These are phyloP conservation scores for Meyerozyma sp. DNA, from an alignment of 1,139 yeast genomes.

Conservation along the genomic window DNA sequence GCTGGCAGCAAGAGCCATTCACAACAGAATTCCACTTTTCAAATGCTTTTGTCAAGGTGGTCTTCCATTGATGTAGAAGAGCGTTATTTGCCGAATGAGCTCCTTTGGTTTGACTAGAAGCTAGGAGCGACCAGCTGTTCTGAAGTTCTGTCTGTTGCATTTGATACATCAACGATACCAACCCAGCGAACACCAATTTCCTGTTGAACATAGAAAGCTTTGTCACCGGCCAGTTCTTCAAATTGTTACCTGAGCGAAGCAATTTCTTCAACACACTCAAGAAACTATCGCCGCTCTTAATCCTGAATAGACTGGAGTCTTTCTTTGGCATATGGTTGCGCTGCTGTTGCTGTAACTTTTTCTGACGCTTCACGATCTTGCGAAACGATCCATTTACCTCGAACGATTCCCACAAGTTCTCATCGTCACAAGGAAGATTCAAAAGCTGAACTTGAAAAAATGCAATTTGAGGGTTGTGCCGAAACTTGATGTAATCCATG, in stretches of 20 bases:
- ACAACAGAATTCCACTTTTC: constrained; percentile 18
- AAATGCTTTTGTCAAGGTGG: constrained; percentile 15
- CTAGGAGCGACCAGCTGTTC: constrained; percentile 7
- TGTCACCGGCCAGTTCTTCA: background rate
- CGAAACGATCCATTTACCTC: constrained; percentile 37
- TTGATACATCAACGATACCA: constrained; percentile 11
- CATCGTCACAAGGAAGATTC: constrained; percentile 72
- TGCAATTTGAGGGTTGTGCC: constrained; percentile 64
- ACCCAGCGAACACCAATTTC: constrained; percentile 9
- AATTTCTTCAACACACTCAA: constrained; percentile 30
- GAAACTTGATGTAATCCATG: constrained; percentile 73
- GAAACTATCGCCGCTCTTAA: constrained; percentile 27
- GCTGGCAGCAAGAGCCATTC: constrained; percentile 8
- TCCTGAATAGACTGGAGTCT: constrained; percentile 8
- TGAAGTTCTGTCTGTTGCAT: constrained; percentile 13
- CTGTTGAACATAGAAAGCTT: constrained; percentile 7
- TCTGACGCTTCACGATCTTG: constrained; percentile 35
- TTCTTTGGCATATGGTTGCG: constrained; percentile 6
- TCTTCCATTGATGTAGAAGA: constrained; percentile 12
- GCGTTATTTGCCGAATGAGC: constrained; percentile 2
- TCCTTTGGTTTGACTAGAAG: constrained; percentile 2
- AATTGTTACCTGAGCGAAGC: constrained; percentile 17
- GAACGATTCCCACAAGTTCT: constrained; percentile 57
- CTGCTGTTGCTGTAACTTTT: constrained; percentile 21
- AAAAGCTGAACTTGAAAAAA: constrained; percentile 71